Evolutionary conservation across 1,284 basidiomycete species (phyloP).

Genomic region (Cutaneotrichosporon sp.): DNA sequence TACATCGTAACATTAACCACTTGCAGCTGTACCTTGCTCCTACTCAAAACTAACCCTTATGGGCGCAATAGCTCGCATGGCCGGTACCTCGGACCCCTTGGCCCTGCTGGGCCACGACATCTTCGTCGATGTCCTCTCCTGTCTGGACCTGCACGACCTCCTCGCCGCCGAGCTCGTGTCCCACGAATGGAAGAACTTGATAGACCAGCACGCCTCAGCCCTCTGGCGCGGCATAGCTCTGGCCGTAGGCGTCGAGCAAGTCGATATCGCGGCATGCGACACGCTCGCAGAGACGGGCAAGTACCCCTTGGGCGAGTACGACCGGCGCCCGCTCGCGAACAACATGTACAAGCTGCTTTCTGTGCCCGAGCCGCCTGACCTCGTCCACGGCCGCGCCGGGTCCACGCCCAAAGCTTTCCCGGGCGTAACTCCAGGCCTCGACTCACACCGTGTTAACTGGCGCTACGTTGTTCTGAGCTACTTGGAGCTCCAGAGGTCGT

Average conservation of each 20-base stretch:
- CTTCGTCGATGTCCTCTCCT: conserved; percentile 33
- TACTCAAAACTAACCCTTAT: not conserved
- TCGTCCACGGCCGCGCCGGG: not conserved
- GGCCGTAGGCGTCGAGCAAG: conserved; percentile 19
- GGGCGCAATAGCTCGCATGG: not conserved
- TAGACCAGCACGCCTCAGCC: conserved; percentile 14
- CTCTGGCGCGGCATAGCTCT: conserved; percentile 26
- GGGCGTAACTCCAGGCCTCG: not conserved
- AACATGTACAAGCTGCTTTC: conserved; percentile 6
- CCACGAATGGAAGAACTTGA: conserved; percentile 22
- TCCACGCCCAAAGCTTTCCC: not conserved
- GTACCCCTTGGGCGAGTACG: conserved; percentile 5
- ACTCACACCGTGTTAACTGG: conserved; percentile 14
- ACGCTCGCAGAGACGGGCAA: conserved; percentile 5
- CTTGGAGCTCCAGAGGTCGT: conserved; percentile 23
- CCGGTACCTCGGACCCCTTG: conserved; percentile 26
- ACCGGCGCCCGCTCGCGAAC: conserved; percentile 5
- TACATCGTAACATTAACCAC: not conserved
- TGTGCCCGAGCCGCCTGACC: not conserved
- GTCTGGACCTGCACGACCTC: conserved; percentile 24
- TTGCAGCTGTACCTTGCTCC: not conserved
- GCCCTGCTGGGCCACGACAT: conserved; percentile 30
- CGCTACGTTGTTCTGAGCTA: conserved; percentile 18
- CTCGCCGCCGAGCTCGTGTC: conserved; percentile 21
- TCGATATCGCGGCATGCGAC: conserved; percentile 12